Conservation (phyloP, 768 basidiomycete genomes). For the Pisolithus sp. region DNA sequence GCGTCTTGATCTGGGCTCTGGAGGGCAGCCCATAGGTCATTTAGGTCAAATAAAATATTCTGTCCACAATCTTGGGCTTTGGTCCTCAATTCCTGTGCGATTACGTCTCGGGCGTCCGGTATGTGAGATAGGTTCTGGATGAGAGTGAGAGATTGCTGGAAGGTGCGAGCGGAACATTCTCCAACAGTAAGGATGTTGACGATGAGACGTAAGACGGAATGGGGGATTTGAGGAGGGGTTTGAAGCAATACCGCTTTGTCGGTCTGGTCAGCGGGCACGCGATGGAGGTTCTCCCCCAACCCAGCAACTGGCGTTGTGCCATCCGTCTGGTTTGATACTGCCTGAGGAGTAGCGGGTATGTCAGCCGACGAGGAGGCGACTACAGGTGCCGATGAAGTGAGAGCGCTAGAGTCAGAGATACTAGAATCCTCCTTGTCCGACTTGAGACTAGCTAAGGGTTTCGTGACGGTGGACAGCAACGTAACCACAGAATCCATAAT, state of each 20-base stretch:
- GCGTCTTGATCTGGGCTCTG: conserved; percentile 49
- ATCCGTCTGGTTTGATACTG: neutral
- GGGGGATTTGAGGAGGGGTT: conserved; percentile 79
- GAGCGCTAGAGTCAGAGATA: conserved; percentile 14
- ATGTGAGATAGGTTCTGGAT: conserved; percentile 91
- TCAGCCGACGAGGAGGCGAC: conserved; percentile 8
- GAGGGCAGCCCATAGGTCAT: conserved; percentile 63
- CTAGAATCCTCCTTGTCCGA: conserved; percentile 35
- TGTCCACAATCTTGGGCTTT: conserved; percentile 88
- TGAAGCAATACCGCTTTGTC: conserved; percentile 50
- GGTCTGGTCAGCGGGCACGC: conserved; percentile 11
- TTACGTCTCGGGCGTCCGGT: conserved; percentile 80
- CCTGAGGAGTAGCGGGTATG: neutral
- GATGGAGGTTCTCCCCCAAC: conserved; percentile 16
- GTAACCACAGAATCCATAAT: conserved; percentile 92
- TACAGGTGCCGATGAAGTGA: conserved; percentile 7
- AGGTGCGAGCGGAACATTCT: conserved; percentile 94
- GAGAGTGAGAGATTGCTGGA: conserved; percentile 84
- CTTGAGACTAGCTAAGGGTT: conserved; percentile 67
- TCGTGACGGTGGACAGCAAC: conserved; percentile 82
- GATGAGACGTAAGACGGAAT: conserved; percentile 78
- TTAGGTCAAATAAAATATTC: conserved; percentile 66
- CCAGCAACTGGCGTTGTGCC: conserved; percentile 11
- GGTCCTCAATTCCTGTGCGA: conserved; percentile 79
- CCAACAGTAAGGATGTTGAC: conserved; percentile 97